Evolutionary conservation across 371 early-diverging fungal genomes (phyloP).

Genomic region (Encephalitozoon hellem): DNA sequence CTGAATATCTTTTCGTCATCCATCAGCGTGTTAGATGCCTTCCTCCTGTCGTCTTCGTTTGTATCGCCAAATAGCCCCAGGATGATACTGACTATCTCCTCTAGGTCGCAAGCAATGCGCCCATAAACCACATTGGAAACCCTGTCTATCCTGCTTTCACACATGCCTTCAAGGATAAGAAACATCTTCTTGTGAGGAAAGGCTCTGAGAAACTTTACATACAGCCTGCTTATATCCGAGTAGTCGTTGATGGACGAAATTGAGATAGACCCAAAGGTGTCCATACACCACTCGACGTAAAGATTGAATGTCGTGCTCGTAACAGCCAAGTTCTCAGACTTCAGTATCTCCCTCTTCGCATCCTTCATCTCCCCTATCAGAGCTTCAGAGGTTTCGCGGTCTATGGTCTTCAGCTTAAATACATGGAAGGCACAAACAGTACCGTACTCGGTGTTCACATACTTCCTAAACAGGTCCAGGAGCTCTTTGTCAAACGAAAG

Average conservation of each 20-base stretch:
- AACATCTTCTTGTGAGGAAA: not conserved
- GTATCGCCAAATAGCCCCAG: not conserved
- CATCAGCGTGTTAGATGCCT: not conserved
- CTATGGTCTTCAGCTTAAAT: not conserved
- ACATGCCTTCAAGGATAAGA: not conserved
- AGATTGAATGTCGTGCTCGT: not conserved
- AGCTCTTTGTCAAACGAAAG: conserved; percentile 16
- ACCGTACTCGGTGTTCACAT: conserved; percentile 6
- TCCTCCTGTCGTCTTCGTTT: not conserved
- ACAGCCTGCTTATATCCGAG: conserved; percentile 13
- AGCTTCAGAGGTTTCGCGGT: not conserved
- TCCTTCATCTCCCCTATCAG: not conserved
- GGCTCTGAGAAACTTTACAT: not conserved
- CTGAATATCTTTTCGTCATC: not conserved
- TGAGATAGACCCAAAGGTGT: not conserved
- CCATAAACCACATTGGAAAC: not conserved
- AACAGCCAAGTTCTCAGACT: not conserved
- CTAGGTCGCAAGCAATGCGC: not conserved
- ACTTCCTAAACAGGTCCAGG: not conserved
- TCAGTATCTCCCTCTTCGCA: not conserved
- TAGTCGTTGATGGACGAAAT: conserved; percentile 9
- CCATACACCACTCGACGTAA: conserved; percentile 10
- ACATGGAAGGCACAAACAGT: not conserved
- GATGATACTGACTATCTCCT: not conserved
- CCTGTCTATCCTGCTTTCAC: not conserved